Base-by-base conservation (phyloP, 192 early-diverging fungal species). In the Coemansia sp. region DNA sequence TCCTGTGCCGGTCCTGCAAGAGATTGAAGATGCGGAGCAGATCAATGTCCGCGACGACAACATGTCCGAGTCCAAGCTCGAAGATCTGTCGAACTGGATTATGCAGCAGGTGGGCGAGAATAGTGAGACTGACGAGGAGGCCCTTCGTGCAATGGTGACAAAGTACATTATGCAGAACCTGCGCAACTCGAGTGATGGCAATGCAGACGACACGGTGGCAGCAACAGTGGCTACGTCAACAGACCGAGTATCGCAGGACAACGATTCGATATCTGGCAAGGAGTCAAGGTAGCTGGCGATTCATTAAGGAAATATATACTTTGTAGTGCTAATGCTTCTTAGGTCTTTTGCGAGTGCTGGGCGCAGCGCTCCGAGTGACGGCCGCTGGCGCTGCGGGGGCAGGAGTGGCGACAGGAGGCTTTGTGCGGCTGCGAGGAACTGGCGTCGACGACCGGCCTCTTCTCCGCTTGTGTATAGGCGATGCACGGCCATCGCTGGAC, bases 101-200 rank as follows among this genome's bases (percentile, higher is more conserved):
- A 82, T 87, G 78, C 63, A 82, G 57, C 68, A 80, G 24, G 81
- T 76, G 6, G 83, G 84, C 40, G 71, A 82, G 36, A 82, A 81
- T 56, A 78, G 74, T 40, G 44, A 68, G 26, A 55, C 81, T 1
- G 81, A 84, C 54, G 88, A 89, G 56, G 83, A 84, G 8, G 82
- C 83, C 39, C 60, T 89, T 24, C 76, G 81, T 29, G 80, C 83
- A 17, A 76, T 87, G 50, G 85, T 87, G 10, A 79, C 85, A 24
- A 62, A 68, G 32, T 73, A 72, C 33, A 67, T 82, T 53, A 40
- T 82, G 65, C 61, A 74, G 34, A 67, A 63, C 37, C 58, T 81
- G 68, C 67, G 68, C 35, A 63, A 64, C 35, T 56, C 77, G 1
- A 54, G 32, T 18, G 52, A 36, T 39, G 53, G 48, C n/a, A 58